Evolutionary conservation across 495 filamentous ascomycete species (phyloP), one percentile per base, ranked within the genome.

Genomic region (Aspergillus homomorphus): DNA sequence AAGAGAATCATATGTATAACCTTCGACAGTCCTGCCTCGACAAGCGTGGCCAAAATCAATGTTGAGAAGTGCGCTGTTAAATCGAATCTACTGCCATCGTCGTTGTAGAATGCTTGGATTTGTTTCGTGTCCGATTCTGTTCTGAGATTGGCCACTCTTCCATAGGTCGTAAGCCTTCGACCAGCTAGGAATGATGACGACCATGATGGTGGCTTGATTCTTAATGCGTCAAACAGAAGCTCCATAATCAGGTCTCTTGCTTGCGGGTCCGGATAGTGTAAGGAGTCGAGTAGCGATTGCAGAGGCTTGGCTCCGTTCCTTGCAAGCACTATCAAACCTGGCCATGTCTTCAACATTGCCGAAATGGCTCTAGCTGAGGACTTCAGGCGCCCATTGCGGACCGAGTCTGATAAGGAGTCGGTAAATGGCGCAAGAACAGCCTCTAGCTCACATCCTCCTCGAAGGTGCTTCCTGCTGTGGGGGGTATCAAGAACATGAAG

Each of bases 201-300:
- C 95, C 95, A 98, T 0, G 91, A 93, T 6, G 94, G 94, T 20
- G 92, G 86, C 66, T 96, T 97, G 68, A 98, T 96, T 45, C 91
- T 86, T 58, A 98, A 80, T 21, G 97, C 84, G 57, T 92, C 91
- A 69, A 93, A 96, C 44, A 98, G 74, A 6, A 98, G 76, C 64
- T 98, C 94, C 61, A 98, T 77, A 45, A 97, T 81, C 22, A 77
- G 70, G 75, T 89, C 75, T 78, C 89, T 64, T 77, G 84, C 66
- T n/a, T 81, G 76, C 2, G 85, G 76, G 46, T 83, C 83, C 14
- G 88, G 84, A 51, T 92, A 85, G 54, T 90, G 84, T 58, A 96
- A 79, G 30, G 89, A 90, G 12, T 86, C 83, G 19, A 96, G 77
- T 50, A 98, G 81, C 23, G 92, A 97, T 56, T 81, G 82, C 43